Base-by-base conservation (phyloP, 352 stramenopile species). In the Globisporangium recalcitrans region DNA sequence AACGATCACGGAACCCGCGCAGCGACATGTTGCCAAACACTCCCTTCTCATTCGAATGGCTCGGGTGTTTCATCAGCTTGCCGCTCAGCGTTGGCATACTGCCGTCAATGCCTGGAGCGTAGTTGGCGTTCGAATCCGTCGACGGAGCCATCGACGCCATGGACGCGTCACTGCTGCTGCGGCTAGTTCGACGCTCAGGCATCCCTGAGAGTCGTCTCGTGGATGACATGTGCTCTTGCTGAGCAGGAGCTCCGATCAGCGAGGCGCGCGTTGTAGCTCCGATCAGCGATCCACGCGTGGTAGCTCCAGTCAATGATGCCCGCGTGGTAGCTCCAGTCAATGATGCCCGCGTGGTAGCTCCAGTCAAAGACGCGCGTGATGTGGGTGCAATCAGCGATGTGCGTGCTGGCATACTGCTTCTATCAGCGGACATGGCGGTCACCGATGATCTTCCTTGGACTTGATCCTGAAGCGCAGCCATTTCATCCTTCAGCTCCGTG, bases 21-120 rank as follows among this genome's bases (percentile, higher is more conserved):
- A 93, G 52, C 24, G 78, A 88, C 77, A 93, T 90, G 60, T 91
- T 91, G 19, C 79, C 80, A 29, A 93, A 89, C 40, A 89, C 51
- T 0, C 85, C 73, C 60, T 80, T 87, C 63, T 93, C 85, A 46
- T 93, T 91, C 38, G 79, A 90, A 54, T 90, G 77, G 36, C 77
- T 90, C 4, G 85, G 77, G 54, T 91, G 81, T 55, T 93, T 93
- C 58, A 85, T 82, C 46, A 93, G 63, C 40, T 79, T 65, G 2
- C 85, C 85, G 40, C 68, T 76, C 55, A 82, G 75, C 3, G 55
- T 63, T 22, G 81, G 83, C 63, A 88, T 62, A 24, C 58, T 64
- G n/a, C 60, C 64, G 21, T 70, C 60, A 24, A 36, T 27, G 7
- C 22, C 51, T 1, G 60, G 46, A 1, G 60, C 42, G 21, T 80